Percentiles rank a stretch among this genome's conserved stretches.
phyloP scores from a whole-genome alignment of 2,329 filamentous ascomycete species.

The Sporothrix mexicana region DNA sequence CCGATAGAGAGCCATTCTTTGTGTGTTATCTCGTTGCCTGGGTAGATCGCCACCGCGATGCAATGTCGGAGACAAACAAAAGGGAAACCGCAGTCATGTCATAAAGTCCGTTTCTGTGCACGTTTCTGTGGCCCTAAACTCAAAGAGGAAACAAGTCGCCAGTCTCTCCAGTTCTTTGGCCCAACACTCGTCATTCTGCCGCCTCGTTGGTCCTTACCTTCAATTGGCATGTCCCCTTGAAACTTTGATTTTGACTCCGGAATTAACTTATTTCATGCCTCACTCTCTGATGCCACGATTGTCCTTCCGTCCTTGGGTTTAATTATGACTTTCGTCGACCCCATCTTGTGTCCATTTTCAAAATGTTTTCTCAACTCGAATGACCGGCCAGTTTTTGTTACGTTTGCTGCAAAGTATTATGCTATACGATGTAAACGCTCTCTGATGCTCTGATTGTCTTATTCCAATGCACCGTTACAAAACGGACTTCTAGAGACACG shows the following conservation, averaged over 20 bases:
- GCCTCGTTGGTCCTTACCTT: background rate
- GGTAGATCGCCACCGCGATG: constrained; percentile 3
- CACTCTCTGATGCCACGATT: background rate
- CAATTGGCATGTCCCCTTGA: background rate
- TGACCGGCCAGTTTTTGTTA: background rate
- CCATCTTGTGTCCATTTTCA: background rate
- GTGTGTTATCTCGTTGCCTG: constrained; percentile 1
- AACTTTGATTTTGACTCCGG: constrained; percentile 9
- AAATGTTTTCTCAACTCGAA: background rate
- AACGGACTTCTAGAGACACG: background rate
- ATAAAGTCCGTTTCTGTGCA: background rate
- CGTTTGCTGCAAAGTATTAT: background rate
- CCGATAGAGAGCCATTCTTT: background rate
- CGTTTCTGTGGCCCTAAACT: background rate
- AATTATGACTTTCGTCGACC: background rate
- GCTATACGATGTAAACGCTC: no score
- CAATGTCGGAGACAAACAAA: background rate
- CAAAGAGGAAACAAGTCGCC: background rate
- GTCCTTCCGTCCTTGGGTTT: background rate
- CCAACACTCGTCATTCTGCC: background rate
- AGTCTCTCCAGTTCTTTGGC: background rate
- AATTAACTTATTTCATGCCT: background rate
- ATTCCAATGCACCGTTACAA: background rate
- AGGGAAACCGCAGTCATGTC: no score
- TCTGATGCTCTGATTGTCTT: background rate